A percentile compares a stretch with the other conserved stretches of the same genome.
These are phyloP conservation scores for Lolium perenne DNA, from an alignment of 176 grass and related monocot genomes.

Conservation along the genomic window DNA sequence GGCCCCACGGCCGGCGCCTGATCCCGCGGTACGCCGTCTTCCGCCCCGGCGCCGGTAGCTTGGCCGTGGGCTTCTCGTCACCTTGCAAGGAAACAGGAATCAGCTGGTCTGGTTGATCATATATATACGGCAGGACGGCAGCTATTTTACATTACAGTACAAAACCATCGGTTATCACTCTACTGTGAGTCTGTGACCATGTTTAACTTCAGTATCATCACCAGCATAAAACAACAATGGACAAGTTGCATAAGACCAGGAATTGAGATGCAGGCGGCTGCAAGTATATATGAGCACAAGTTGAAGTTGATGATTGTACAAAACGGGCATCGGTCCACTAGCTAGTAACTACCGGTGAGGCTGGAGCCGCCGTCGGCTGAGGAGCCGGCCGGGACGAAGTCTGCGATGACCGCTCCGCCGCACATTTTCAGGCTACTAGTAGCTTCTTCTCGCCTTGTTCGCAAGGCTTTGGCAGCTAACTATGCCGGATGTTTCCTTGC, in stretches of 20 bases:
- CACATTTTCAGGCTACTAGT: background rate
- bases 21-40: conserved; percentile 78
- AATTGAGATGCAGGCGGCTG: background rate
- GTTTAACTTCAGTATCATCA: background rate
- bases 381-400: conserved; percentile 31
- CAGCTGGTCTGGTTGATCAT: background rate
- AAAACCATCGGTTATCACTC: background rate
- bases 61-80: background rate
- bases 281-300: background rate
- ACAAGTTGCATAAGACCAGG: background rate
- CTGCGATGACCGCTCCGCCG: conserved; percentile 54
- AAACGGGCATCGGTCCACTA: too few species aligned
- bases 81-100: background rate
- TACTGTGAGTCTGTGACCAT: background rate
- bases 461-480: background rate
- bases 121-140: background rate
- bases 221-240: background rate
- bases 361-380: background rate
- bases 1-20: conserved; percentile 76
- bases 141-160: background rate
- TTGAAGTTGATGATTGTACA: background rate
- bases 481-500: background rate
- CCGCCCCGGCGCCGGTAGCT: conserved; percentile 44
- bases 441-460: too few species aligned
- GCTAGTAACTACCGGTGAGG: conserved; percentile 21